Base-by-base conservation (phyloP, 2,329 filamentous ascomycete species). In the Diaporthe caulivora region DNA sequence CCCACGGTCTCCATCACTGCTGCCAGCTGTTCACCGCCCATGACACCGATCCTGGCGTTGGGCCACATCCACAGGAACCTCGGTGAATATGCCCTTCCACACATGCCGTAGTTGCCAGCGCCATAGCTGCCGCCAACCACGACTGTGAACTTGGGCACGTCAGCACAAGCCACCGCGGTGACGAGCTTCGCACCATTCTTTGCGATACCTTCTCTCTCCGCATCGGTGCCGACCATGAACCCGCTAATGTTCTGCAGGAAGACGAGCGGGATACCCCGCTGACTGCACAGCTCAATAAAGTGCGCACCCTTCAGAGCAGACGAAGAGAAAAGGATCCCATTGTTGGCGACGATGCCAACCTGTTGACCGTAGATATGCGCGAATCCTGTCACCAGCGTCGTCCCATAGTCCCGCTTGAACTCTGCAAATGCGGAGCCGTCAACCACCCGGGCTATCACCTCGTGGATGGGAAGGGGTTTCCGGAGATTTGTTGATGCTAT, bases 41-140 rank as follows among this genome's bases (percentile, higher is more conserved):
- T 99, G 78, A 99, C 95, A 42, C 94, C 94, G 68, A 98, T 95
- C 80, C 94, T 93, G n/a, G 97, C 95, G 78, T 97, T 98, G 53
- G 97, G 97, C 97, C 97, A 99, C 88, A 96, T 97, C 92, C 95
- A 98, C 75, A 98, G 84, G 82, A 98, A 95, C 17, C 95, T 88
- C 0, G 96, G 96, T n/a, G 90, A 91, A 83, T 98, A 99, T 2
- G 97, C 96, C 67, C 97, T 90, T 29, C 97, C 97, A 81, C 95
- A 98, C 97, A 99, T 99, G 79, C 96, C 97, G 81, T 99, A 99
- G 83, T 98, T 99, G 5, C 97, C 97, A 10, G 96, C 96, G 73
- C 96, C 96, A 77, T 97, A 97, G 81, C 93, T 95, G 40, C 93
- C 94, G 31, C 97, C 97, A n/a, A 98, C 92, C 1, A 99, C 94